phyloP scores from a whole-genome alignment of 2,329 filamentous ascomycete genomes.

The Aspergillus texensis region DNA sequence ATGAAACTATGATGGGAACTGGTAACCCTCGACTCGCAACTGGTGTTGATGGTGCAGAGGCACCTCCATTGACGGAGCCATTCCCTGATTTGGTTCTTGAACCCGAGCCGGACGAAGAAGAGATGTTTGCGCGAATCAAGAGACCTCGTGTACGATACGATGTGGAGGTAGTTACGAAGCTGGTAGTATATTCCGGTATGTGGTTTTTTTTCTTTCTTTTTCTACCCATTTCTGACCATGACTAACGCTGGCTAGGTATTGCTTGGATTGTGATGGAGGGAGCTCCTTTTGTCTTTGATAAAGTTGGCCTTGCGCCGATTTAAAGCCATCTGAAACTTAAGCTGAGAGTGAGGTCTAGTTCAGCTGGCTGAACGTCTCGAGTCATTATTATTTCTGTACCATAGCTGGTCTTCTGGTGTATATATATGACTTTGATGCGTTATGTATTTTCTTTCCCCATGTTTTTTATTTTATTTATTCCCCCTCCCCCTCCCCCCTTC shows the following conservation, averaged over 20 bases:
- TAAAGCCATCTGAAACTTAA: not conserved
- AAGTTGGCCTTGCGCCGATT: conserved; percentile 9
- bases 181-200: conserved; percentile 90
- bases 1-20: conserved; percentile 74
- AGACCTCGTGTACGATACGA: conserved; percentile 92
- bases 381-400: conserved; percentile 7
- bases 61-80: conserved; percentile 26
- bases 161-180: conserved; percentile 96
- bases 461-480: not conserved
- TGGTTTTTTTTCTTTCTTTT: conserved; percentile 11
- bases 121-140: conserved; percentile 82
- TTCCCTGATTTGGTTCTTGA: conserved; percentile 39
- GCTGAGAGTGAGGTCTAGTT: not conserved
- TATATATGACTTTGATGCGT: conserved; percentile 5
- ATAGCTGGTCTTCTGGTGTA: conserved; percentile 10
- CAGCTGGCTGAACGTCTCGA: conserved; percentile 9
- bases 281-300: conserved; percentile 11
- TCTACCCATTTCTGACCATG: not conserved
- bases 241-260: conserved; percentile 1
- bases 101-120: conserved; percentile 60
- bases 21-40: conserved; percentile 52
- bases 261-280: conserved; percentile 14
- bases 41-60: conserved; percentile 32
- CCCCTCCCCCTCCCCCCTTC: not conserved
- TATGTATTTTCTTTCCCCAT: not conserved